Evolutionary conservation across 257 asterid species (phyloP).

Genomic region (Mentha longifolia): DNA sequence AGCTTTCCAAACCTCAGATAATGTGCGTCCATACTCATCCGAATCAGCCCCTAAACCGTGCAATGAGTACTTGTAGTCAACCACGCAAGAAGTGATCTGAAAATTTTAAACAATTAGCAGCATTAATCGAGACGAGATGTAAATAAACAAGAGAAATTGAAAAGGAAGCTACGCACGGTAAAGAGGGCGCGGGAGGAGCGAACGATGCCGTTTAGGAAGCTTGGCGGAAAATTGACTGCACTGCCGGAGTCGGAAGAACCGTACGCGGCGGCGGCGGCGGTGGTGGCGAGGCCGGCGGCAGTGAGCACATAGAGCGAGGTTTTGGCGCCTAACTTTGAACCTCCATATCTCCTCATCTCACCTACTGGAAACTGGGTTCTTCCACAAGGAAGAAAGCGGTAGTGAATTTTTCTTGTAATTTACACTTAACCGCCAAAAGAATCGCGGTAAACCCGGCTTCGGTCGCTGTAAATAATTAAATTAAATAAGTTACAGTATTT

Average conservation of each 20-base stretch:
- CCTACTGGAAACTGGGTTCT: constrained; percentile 25
- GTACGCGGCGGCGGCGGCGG: constrained; percentile 46
- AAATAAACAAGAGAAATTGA: not conserved
- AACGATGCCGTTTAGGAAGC: constrained; percentile 62
- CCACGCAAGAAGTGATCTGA: constrained; percentile 64
- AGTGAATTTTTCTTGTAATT: not conserved
- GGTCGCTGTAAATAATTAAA: not conserved
- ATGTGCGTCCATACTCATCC: constrained; percentile 50
- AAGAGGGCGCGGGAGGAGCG: constrained; percentile 88
- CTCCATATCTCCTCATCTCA: constrained; percentile 44
- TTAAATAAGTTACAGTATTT: no score
- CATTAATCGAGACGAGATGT: not conserved
- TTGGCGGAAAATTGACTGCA: constrained; percentile 40
- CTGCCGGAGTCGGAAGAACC: constrained; percentile 36
- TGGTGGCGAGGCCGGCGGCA: constrained; percentile 54
- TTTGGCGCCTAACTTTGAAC: constrained; percentile 44
- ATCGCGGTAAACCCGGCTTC: not conserved
- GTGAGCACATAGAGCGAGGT: constrained; percentile 50
- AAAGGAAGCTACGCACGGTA: constrained; percentile 45
- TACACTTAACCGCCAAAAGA: constrained; percentile 19
- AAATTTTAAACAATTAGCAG: not conserved
- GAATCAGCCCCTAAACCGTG: constrained; percentile 50
- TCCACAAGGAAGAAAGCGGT: not conserved
- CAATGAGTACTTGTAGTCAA: constrained; percentile 78
- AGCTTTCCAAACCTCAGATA: constrained; percentile 59